Base-by-base conservation (phyloP, 2,329 filamentous ascomycete genomes). In the Tolypocladium cylindrosporum region DNA sequence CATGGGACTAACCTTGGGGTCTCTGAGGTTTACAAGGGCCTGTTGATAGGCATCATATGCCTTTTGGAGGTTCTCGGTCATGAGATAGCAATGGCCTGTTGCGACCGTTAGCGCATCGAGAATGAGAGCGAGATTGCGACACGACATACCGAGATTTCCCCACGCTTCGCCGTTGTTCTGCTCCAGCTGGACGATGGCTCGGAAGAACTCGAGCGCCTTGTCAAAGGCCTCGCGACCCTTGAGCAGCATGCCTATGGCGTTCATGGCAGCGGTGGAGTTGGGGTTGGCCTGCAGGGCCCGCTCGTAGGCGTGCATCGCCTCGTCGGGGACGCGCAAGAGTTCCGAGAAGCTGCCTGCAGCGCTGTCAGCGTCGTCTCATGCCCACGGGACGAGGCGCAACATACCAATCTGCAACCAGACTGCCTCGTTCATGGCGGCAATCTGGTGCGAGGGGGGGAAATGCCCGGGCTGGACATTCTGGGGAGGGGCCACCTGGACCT, bases 31-130 rank as follows among this genome's bases (percentile, higher is more conserved):
- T 62, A 97, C 93, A 8, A 97, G 77, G 7, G 94, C 94, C 70
- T 95, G 91, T 71, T 99, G 94, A 71, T 99, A 99, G 1, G 94
- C 92, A 39, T 90, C 90, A 68, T 99, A 99, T 1, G 94, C 94
- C 69, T 97, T 91, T 74, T 97, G 94, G 40, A 97, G 76, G 68
- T 97, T 93, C 69, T 99, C 94, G 84, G 96, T 96, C 94, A 99
- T 99, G 34, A 99, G 80, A 71, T 93, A 96, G 75, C 94, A 97
- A 72, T 97, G 94, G n/a, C 94, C 91, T 93, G 65, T 16, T 51
- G 37, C 55, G 53, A 57, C 34, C 31, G 63, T 66, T 57, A 67
- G 61, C 54, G 57, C 56, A 37, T 55, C 55, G 41, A 60, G 48
- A 55, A n/a, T 24, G 39, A 43, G 6, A 14, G 36, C 16, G 34